These are phyloP conservation scores for Eucalyptus regnans DNA, from an alignment of 345 rosid species.

Conservation along the genomic window DNA sequence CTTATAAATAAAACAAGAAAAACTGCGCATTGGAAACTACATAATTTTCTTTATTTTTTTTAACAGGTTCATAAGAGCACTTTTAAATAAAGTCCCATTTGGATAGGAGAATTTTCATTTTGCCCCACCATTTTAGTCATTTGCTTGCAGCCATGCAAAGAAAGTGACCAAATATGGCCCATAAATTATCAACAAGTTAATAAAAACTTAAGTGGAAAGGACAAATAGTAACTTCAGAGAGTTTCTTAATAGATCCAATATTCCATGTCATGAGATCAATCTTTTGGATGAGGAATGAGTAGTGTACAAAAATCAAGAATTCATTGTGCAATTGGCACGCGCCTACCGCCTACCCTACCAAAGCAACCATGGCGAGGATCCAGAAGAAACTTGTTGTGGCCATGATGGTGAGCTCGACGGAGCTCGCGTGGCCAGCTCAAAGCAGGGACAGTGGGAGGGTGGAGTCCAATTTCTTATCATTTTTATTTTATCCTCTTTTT, in stretches of 20 bases:
- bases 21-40: neutral
- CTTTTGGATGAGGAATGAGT: neutral
- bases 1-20: no score
- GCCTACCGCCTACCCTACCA: neutral
- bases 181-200: no score
- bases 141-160: neutral
- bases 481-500: neutral
- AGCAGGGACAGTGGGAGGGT: neutral
- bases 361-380: neutral
- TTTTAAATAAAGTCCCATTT: neutral
- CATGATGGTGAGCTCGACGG: neutral
- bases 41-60: neutral
- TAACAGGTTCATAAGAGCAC: no score
- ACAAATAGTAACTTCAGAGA: neutral
- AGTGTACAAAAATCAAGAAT: neutral
- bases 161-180: neutral
- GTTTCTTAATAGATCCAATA: neutral
- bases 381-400: neutral
- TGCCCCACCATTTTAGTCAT: neutral
- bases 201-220: neutral
- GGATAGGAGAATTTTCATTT: neutral
- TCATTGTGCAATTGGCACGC: neutral
- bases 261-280: neutral
- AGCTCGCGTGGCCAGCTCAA: neutral
- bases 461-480: neutral